Conservation (phyloP, 1,284 basidiomycete genomes). For the Sparassis latifolia region DNA sequence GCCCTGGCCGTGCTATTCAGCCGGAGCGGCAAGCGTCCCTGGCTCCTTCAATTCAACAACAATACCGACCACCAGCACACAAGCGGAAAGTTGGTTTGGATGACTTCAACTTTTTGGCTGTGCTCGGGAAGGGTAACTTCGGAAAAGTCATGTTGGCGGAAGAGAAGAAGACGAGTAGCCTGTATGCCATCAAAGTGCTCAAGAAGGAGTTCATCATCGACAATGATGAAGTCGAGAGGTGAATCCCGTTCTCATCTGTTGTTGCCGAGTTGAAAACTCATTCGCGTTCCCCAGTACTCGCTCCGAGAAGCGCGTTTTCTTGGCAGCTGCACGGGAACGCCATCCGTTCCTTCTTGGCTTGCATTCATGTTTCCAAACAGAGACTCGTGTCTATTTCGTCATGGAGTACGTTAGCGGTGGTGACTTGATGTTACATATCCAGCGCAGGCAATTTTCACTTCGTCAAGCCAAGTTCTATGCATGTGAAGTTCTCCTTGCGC, state of each 20-base stretch:
- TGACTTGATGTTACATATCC: slow-evolving; percentile 80
- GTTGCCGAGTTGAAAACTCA: slow-evolving; percentile 1
- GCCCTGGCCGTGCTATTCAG: slow-evolving; percentile 11
- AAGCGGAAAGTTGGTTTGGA: slow-evolving; percentile 92
- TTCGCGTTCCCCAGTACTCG: slow-evolving; percentile 71
- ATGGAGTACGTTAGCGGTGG: slow-evolving; percentile 79
- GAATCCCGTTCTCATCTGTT: slow-evolving; percentile 15
- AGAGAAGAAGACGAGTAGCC: slow-evolving; percentile 84
- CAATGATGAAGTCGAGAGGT: slow-evolving; percentile 99
- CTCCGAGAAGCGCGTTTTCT: slow-evolving; percentile 97
- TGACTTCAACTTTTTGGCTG: slow-evolving; percentile 99
- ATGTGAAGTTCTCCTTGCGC: slow-evolving; percentile 91
- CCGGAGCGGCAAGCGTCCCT: slow-evolving; percentile 21
- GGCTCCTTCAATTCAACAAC: slow-evolving; percentile 23
- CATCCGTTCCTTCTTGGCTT: slow-evolving; percentile 97
- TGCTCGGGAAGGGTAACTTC: slow-evolving; percentile 98
- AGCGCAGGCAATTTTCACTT: slow-evolving; percentile 76
- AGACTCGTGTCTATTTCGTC: slow-evolving; percentile 89
- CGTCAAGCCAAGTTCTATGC: slow-evolving; percentile 97
- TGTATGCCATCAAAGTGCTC: slow-evolving; percentile 99
- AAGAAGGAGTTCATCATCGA: slow-evolving; percentile 99
- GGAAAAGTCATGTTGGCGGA: slow-evolving; percentile 99
- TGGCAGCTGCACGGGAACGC: slow-evolving; percentile 91
- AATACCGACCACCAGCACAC: slow-evolving; percentile 28
- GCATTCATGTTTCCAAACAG: slow-evolving; percentile 99